Conservation (phyloP, 441 rosid genomes). For the Adansonia rubrostipa region DNA sequence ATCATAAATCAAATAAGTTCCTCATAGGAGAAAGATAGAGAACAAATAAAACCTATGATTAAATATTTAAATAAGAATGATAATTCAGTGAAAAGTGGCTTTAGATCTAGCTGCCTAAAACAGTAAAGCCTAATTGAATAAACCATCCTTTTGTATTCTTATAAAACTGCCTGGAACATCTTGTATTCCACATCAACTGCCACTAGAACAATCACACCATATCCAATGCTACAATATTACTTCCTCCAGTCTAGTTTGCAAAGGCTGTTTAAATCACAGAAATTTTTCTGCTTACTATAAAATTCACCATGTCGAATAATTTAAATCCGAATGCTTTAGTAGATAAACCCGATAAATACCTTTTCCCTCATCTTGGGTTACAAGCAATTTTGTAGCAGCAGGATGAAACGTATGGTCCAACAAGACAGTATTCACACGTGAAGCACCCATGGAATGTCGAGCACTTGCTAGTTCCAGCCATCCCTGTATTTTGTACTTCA, state of each 20-base stretch:
- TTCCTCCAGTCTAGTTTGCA: conserved; percentile 3
- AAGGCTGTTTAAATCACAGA: not conserved
- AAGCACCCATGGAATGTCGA: conserved; percentile 89
- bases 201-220: not conserved
- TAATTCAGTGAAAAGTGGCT: not conserved
- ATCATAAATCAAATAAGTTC: conserved; percentile 19
- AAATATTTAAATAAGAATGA: not conserved
- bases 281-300: no score
- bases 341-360: conserved; percentile 22
- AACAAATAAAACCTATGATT: not conserved
- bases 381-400: conserved; percentile 72
- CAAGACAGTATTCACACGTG: conserved; percentile 67
- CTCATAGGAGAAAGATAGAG: not conserved
- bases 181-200: not conserved
- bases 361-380: conserved; percentile 45
- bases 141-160: not conserved
- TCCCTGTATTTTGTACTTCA: conserved; percentile 50
- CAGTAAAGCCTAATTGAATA: not conserved
- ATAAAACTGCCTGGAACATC: not conserved
- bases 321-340: not conserved
- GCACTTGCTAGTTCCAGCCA: conserved; percentile 95
- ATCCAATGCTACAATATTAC: not conserved
- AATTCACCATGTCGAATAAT: not conserved
- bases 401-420: conserved; percentile 76
- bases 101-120: not conserved